Base-by-base conservation (phyloP, 1,284 basidiomycete species). In the Violaceomyces palustris region DNA sequence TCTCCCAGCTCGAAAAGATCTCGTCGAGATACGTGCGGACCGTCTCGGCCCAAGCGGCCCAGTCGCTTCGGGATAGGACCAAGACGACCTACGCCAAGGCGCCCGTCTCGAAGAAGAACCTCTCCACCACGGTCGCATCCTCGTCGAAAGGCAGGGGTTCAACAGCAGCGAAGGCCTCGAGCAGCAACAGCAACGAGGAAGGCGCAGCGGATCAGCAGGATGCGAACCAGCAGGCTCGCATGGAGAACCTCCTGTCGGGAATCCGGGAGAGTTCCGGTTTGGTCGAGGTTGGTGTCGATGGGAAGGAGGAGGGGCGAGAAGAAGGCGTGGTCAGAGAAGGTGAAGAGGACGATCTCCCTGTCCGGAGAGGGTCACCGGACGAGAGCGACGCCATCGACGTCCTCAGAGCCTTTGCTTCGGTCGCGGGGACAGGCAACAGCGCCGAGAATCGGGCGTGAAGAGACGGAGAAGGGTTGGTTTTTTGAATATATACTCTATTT, bases 361-460 rank as follows among this genome's bases (percentile, higher is more conserved):
- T 12, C 22, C 32, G 34, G 27, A 17, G 29, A 37, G 9, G 12
- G 12, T 17, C 29, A 22, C 49, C 59, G 24, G 59, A 62, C 22
- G 55, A 62, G 48, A 62, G 55, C 38, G 59, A 60, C 27, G 48
- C 59, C 2, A 53, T 52, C 14, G 59, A 62, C 22, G 30, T 62
- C 9, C 34, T 62, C 11, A 38, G 50, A 19, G 59, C 55, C 1
- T 27, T 62, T 6, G 59, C 59, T n/a, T n/a, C n/a, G n/a, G n/a
- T n/a, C n/a, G n/a, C n/a, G n/a, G n/a, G n/a, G n/a, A n/a, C n/a
- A n/a, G n/a, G n/a, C n/a, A n/a, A n/a, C n/a, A n/a, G n/a, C n/a
- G n/a, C n/a, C n/a, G n/a, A n/a, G n/a, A n/a, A n/a, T n/a, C n/a
- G n/a, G n/a, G n/a, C n/a, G n/a, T n/a, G n/a, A n/a, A n/a, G n/a